Conservation (phyloP, 73 alveolate species). For the Paramecium biaurelia region DNA sequence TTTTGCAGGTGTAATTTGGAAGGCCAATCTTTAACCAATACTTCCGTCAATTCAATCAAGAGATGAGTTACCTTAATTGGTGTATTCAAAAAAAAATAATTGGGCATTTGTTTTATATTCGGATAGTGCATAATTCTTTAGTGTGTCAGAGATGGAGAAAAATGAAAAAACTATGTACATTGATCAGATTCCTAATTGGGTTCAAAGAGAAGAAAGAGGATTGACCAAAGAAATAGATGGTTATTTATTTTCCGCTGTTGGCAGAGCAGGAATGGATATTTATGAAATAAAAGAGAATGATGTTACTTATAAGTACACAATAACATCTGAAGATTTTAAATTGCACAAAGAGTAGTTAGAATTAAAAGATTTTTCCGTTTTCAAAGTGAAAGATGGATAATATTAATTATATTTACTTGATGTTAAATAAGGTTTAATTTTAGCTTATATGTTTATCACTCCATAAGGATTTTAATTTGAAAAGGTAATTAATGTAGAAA, state of each 20-base stretch:
- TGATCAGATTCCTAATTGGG: neutral
- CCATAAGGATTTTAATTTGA: neutral
- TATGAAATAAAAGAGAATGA: neutral
- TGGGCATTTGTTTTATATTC: neutral
- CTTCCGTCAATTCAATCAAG: neutral
- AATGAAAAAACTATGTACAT: neutral
- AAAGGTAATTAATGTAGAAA: neutral
- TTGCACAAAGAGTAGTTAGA: neutral
- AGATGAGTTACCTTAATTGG: constrained; percentile 3
- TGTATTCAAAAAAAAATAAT: neutral
- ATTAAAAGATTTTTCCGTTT: neutral
- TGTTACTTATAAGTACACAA: neutral
- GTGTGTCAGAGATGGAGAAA: neutral
- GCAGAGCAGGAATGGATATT: neutral
- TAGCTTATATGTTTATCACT: neutral
- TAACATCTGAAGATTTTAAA: neutral
- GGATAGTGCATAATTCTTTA: constrained; percentile 10
- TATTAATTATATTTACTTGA: constrained; percentile 3
- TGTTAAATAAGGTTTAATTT: neutral
- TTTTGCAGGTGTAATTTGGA: constrained; percentile 37
- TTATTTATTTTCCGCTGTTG: constrained; percentile 15
- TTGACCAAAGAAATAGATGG: constrained; percentile 23
- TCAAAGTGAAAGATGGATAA: neutral
- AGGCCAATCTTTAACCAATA: neutral
- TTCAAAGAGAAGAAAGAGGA: constrained; percentile 14